phyloP scores from a whole-genome alignment of 2,329 filamentous ascomycete genomes.

The Ophiocordyceps sinensis region DNA sequence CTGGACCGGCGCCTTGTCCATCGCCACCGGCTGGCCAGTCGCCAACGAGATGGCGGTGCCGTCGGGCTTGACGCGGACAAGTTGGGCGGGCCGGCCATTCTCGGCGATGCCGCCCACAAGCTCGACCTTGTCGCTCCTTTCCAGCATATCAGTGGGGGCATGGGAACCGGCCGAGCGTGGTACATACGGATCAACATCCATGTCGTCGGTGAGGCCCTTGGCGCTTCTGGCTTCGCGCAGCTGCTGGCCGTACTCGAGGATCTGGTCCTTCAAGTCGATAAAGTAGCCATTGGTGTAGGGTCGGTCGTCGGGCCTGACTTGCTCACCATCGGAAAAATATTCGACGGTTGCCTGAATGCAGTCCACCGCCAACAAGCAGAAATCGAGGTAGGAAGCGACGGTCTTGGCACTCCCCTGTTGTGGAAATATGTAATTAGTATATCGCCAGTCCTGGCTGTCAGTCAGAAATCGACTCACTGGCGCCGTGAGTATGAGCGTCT shows the following conservation, averaged over 20 bases:
- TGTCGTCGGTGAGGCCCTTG: conserved; percentile 39
- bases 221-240: conserved; percentile 59
- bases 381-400: conserved; percentile 61
- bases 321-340: conserved; percentile 73
- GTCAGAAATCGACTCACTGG: conserved; percentile 66
- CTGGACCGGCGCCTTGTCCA: conserved; percentile 33
- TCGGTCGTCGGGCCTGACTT: conserved; percentile 68
- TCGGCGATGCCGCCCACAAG: conserved; percentile 69
- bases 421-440: conserved; percentile 55
- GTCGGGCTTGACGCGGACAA: conserved; percentile 69
- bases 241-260: conserved; percentile 75
- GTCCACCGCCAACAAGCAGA: conserved; percentile 80
- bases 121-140: conserved; percentile 51
- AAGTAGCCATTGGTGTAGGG: conserved; percentile 96
- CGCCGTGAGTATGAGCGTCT: conserved; percentile 80
- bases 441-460: conserved; percentile 33
- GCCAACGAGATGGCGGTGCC: conserved; percentile 68
- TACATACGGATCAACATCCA: conserved; percentile 45
- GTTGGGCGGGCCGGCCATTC: conserved; percentile 70
- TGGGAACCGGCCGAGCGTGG: conserved; percentile 14
- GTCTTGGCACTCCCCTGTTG: conserved; percentile 65
- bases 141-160: conserved; percentile 13
- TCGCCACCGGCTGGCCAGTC: conserved; percentile 49
- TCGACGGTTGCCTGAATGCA: conserved; percentile 84
- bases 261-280: conserved; percentile 89